These are phyloP conservation scores for Neopestalotiopsis sp. DNA, from an alignment of 2,329 filamentous ascomycete genomes.

Conservation along the genomic window DNA sequence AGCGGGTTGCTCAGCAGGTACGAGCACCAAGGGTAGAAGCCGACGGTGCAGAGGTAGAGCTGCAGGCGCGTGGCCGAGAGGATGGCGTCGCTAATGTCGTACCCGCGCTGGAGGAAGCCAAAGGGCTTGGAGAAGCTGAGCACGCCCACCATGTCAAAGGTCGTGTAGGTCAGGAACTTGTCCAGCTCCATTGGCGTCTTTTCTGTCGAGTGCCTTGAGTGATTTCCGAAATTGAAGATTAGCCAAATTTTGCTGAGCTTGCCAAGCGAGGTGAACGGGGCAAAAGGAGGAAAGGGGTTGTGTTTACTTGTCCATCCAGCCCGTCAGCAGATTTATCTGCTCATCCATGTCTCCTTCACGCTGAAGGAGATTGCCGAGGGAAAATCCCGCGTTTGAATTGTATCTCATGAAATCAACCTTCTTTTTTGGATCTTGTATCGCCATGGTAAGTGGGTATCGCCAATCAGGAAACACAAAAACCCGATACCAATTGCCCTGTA, in stretches of 20 bases:
- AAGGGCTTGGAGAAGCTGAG: constrained; percentile 36
- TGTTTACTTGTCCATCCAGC: constrained; percentile 23
- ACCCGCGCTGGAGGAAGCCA: constrained; percentile 33
- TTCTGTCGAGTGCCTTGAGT: neutral
- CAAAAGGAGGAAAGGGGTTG: neutral
- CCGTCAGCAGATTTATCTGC: constrained; percentile 22
- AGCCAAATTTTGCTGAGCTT: too few relatives aligned
- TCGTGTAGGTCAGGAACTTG: constrained; percentile 30
- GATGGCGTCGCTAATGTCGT: constrained; percentile 36
- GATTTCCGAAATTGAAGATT: too few relatives aligned
- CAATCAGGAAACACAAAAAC: constrained; percentile 4
- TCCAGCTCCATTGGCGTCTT: constrained; percentile 26
- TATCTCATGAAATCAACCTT: constrained; percentile 3
- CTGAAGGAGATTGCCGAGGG: neutral
- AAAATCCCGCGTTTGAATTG: neutral
- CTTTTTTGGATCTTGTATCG: neutral
- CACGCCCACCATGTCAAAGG: constrained; percentile 39
- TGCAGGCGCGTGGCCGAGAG: constrained; percentile 24
- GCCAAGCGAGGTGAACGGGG: constrained; percentile 1
- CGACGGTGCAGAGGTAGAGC: constrained; percentile 27
- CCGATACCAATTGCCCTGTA: constrained; percentile 7
- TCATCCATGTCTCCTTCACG: constrained; percentile 19
- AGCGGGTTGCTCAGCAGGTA: constrained; percentile 34
- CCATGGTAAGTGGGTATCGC: neutral
- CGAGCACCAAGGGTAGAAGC: constrained; percentile 30